Conservation (phyloP, 75 land plant species). For the Pinus albicaulis region DNA sequence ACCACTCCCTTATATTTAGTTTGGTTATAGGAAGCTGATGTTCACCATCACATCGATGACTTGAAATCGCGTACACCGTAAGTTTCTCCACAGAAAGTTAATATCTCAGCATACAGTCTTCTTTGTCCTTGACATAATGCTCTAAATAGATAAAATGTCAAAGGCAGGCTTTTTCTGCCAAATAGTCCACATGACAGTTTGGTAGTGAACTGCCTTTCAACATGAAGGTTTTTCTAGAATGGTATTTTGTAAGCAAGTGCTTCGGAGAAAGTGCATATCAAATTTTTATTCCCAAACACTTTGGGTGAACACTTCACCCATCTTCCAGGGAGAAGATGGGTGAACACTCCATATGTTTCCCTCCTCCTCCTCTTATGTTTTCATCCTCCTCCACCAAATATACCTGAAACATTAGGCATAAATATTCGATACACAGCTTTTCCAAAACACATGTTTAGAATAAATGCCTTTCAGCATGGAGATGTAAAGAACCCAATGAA, state of each 20-base stretch:
- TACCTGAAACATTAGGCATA: too few species aligned
- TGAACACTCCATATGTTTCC: too few species aligned
- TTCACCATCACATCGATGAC: neutral
- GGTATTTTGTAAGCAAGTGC: too few species aligned
- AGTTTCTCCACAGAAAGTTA: neutral
- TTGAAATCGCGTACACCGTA: neutral
- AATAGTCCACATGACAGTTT: neutral
- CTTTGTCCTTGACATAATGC: neutral
- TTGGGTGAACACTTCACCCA: too few species aligned
- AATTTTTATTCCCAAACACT: too few species aligned
- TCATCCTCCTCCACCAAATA: too few species aligned
- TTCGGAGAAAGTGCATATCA: too few species aligned
- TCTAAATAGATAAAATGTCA: neutral
- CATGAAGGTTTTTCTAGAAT: neutral
- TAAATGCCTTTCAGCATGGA: neutral
- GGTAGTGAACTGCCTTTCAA: neutral
- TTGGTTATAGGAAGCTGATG: slow-evolving; percentile 2
- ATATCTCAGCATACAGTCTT: neutral
- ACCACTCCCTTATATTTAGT: neutral
- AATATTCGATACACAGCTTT: too few species aligned
- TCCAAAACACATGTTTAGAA: neutral
- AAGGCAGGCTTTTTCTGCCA: neutral
- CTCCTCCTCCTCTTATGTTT: too few species aligned
- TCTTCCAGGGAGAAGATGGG: too few species aligned
- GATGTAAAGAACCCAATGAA: neutral